Evolutionary conservation across 1,284 basidiomycete species (phyloP), one percentile per base, ranked within the genome.

Genomic region (Termitomyces sp.): DNA sequence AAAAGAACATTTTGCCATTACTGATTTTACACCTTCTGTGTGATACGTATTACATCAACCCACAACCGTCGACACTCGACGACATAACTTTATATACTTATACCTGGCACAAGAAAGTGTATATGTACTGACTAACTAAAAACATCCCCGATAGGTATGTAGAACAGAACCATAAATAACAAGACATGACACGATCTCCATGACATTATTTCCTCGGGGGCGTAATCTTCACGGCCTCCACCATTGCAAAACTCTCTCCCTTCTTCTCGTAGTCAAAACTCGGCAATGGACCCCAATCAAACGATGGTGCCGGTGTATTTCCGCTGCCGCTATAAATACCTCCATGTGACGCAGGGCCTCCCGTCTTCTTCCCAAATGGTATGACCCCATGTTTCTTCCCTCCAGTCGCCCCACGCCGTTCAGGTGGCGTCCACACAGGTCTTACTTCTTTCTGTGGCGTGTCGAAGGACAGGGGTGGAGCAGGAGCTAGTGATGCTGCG

Each of bases 261-360:
- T 43, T 47, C 40, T 46, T 47, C 31, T 43, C 35, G 38, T 49
- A 54, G 37, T 66, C 61, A 56, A 78, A 72, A 37, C 60, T 69
- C 8, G 84, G 82, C 50, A 87, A 62, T 0, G 84, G 83, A 11
- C 83, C 80, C 85, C 84, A 88, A 57, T 79, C 75, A 63, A 86
- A 86, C 1, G 69, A 57, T 21, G 75, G 61, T 21, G 46, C 31
- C 21, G 40, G 31, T 7, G 45, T 6, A 26, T 31, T 49, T 14
- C 42, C 49, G 21, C 16, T 40, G 4, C 52, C 52, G 13, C 41
- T 53, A 3, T 37, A 46, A 3, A 6, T 5, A 35, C 14, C 13
- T 16, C 44, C 50, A 30, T 42, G 43, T 7, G 46, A 37, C 4
- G 38, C 42, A 6, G 60, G 52, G 24, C 61, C 70, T n/a, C 66